Base-by-base conservation (phyloP, 257 asterid species). In the Rubia yunnanensis region DNA sequence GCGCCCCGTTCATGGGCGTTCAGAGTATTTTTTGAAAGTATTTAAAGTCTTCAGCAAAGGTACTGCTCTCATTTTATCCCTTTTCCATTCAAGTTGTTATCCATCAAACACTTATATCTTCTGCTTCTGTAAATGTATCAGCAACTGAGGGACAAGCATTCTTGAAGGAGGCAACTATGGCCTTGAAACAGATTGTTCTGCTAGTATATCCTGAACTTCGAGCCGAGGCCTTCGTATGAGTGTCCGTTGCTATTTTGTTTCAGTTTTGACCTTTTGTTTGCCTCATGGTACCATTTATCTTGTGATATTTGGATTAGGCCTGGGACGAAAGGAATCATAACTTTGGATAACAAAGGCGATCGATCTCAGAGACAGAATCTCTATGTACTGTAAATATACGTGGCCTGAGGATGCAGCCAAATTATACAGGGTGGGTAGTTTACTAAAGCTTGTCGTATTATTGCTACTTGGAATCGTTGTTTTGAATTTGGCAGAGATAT, bases 1-100 rank as follows among this genome's bases (percentile, higher is more conserved):
- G 67, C 80, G 95, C 69, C 96, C 97, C 32, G 96, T 90, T 17
- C 76, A 77, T 65, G 99, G 97, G 66, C 95, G 70, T 24, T 77
- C 85, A 1, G 97, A 94, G 82, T 76, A 88, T 20, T 89, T 90
- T 83, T 74, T 91, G 64, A 94, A 80, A 84, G 95, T 84, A 69
- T 69, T 86, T 48, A 77, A 77, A 36, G 74, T 77, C 44, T 78
- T 94, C 26, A 10, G 76, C 56, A 79, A 83, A 89, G 97, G 99
- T 89, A 73, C 66, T 52, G 14, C 63, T 49, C 57, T 10, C 30
- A 38, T 65, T 53, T 60, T 35, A 22, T 62, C 48, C 39, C 46
- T 31, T 26, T 54, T 50, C 49, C 64, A 14, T 55, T 32, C 18
- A n/a, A 31, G 28, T 26, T 54, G 41, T 55, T 60, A 14, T 55